Evolutionary conservation across 257 asterid species (phyloP).

Genomic region (Solanum appendiculatum): DNA sequence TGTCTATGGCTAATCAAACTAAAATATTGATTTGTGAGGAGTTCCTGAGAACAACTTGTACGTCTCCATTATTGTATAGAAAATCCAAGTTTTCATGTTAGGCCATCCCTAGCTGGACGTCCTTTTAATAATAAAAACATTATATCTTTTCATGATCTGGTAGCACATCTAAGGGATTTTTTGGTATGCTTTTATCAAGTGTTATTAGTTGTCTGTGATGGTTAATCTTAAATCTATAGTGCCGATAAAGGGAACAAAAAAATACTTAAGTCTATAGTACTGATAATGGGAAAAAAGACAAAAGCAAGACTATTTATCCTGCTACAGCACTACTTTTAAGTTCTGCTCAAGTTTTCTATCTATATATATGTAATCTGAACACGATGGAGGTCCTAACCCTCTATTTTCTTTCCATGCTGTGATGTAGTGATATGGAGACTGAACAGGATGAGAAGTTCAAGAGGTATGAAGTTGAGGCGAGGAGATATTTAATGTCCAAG

Average conservation of each 20-base stretch:
- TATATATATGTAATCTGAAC: neutral
- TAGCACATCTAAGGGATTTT: neutral
- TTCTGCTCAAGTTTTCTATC: neutral
- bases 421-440: conserved; percentile 11
- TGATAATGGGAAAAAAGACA: neutral
- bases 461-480: conserved; percentile 53
- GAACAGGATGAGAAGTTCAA: conserved; percentile 38
- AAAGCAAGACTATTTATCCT: neutral
- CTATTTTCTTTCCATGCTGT: neutral
- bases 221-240: neutral
- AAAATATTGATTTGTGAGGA: neutral
- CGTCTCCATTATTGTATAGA: neutral
- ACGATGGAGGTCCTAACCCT: neutral
- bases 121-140: neutral
- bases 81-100: neutral
- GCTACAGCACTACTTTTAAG: neutral
- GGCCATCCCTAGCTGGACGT: neutral
- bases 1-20: neutral
- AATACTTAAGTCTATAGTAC: neutral
- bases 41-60: neutral
- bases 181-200: neutral
- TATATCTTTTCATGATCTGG: neutral
- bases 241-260: neutral
- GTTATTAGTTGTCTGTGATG: neutral
- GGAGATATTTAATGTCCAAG: conserved; percentile 48